Percentiles rank a stretch among this genome's conserved stretches.
These are phyloP conservation scores for Botrytis squamosa DNA, from an alignment of 2,329 filamentous ascomycete species.

Conservation along the genomic window DNA sequence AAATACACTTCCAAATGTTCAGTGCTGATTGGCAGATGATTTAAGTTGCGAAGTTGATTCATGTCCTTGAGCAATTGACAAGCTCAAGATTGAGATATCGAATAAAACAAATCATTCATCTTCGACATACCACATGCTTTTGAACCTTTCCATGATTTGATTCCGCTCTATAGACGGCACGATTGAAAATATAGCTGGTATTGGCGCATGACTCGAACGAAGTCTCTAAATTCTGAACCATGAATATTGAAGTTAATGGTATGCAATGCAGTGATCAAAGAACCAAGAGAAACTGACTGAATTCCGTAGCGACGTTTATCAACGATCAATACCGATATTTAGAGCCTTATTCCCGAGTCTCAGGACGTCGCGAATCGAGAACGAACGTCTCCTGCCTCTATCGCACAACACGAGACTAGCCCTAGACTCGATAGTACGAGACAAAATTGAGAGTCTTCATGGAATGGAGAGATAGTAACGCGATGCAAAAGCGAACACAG, in stretches of 20 bases:
- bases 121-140: too few relatives aligned
- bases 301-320: neutral
- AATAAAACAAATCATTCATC: fast-evolving
- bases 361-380: neutral
- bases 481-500: fast-evolving
- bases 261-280: neutral
- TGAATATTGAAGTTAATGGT: neutral
- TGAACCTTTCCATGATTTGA: fast-evolving
- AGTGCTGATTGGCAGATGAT: fast-evolving
- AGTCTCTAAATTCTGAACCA: neutral
- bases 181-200: neutral
- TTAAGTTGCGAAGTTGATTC: neutral
- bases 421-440: neutral
- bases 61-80: too few relatives aligned
- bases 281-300: neutral
- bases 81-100: too few relatives aligned
- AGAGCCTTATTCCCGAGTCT: neutral
- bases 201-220: neutral
- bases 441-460: neutral
- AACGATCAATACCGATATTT: too few relatives aligned
- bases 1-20: fast-evolving
- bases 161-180: fast-evolving
- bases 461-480: neutral
- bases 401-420: neutral
- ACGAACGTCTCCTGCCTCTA: neutral